These are phyloP conservation scores for Fraxinus nigra DNA, from an alignment of 305 asterid species.

Conservation along the genomic window DNA sequence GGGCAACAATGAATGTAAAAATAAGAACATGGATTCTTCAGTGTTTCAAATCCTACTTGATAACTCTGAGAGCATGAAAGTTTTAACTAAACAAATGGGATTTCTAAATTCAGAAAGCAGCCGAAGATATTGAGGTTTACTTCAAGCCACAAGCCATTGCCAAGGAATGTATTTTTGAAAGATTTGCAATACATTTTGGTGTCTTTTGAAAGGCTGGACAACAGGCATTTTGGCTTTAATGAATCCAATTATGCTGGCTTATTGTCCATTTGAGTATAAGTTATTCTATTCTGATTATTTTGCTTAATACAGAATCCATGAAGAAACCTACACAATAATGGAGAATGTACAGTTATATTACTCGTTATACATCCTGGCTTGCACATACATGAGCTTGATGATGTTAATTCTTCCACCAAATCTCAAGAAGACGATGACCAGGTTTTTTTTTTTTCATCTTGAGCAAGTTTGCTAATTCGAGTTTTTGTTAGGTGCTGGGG, in stretches of 20 bases:
- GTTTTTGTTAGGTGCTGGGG: background rate
- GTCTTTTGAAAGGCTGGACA: background rate
- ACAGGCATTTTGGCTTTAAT: background rate
- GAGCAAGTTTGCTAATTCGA: background rate
- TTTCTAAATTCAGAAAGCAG: slow-evolving; percentile 35
- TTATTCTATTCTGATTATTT: background rate
- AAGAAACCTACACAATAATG: background rate
- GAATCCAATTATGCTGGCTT: background rate
- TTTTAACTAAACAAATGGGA: slow-evolving; percentile 43
- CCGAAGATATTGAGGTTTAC: slow-evolving; percentile 6
- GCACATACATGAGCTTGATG: background rate
- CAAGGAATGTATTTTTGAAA: background rate
- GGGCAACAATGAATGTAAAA: slow-evolving; percentile 23
- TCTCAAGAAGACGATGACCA: background rate
- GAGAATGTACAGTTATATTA: background rate
- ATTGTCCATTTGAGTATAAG: background rate
- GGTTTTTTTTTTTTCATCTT: background rate
- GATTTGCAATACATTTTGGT: slow-evolving; percentile 1
- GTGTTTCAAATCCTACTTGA: slow-evolving; percentile 4
- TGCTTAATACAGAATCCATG: background rate
- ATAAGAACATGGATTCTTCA: slow-evolving; percentile 17
- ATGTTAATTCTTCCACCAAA: background rate
- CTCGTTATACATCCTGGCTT: background rate
- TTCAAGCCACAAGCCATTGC: background rate
- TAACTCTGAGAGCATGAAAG: slow-evolving; percentile 34